Evolutionary conservation across 2,329 filamentous ascomycete genomes (phyloP), one percentile per base, ranked within the genome.

Genomic region (Zymoseptoria ardabiliae): DNA sequence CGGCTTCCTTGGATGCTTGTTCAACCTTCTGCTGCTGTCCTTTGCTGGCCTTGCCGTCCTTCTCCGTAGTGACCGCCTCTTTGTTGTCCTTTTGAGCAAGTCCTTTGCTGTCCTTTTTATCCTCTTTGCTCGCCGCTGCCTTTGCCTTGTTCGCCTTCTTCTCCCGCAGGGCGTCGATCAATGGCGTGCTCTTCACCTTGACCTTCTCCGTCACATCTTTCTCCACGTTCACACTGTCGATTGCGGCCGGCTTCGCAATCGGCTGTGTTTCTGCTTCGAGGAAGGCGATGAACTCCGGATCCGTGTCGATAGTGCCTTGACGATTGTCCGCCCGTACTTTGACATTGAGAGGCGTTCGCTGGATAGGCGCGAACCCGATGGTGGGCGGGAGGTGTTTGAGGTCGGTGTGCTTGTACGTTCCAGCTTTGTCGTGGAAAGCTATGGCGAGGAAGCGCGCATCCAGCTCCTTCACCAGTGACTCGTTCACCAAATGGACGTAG

Each of bases 261-360:
- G 83, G 84, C 66, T 95, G 91, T 1, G 92, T 95, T 53, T 97
- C 81, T 57, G 84, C 88, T 72, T 95, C 89, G 7, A 99, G 81
- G 72, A 97, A 99, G 23, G 87, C 85, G 78, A 97, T 95, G 68
- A 97, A 99, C 68, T 97, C 94, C 0, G 90, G 86, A 70, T 99
- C 94, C 72, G 96, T 91, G 69, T 99, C 94, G 66, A 99, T 97
- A 2, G 91, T 96, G 56, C 93, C 94, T 72, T 96, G 90, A 13
- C 92, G 86, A 56, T 86, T 85, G 77, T 99, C 94, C 57, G 85
- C 84, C 35, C 91, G 86, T 54, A 84, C 84, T 72, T 90, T 90
- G 41, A 81, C 83, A 60, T 84, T 84, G 55, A 70, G 49, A 1
- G 93, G 91, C 1, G 91, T 83, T 69, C 92, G 92, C 65, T 90